These are phyloP conservation scores for Cystobasidium onofrii DNA, from an alignment of 768 basidiomycete genomes.

Conservation along the genomic window DNA sequence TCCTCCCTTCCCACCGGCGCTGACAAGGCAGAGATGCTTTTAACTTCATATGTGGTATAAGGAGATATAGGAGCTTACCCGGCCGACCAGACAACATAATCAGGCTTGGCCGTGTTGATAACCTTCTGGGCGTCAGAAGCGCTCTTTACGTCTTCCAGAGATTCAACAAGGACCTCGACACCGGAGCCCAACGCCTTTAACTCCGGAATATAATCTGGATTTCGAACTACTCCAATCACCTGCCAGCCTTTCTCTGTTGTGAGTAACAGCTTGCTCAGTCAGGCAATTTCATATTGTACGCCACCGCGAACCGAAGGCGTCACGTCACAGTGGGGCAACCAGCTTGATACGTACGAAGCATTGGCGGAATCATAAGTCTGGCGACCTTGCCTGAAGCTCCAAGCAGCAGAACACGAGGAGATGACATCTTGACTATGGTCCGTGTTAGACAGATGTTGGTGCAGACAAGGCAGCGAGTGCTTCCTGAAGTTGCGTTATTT, in stretches of 20 bases:
- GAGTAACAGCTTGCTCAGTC: neutral
- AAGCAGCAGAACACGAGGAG: slow-evolving; percentile 18
- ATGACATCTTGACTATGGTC: neutral
- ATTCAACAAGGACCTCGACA: slow-evolving; percentile 21
- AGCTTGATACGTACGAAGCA: slow-evolving; percentile 11
- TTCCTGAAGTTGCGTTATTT: too few species aligned
- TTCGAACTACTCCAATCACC: neutral
- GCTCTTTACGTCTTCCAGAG: slow-evolving; percentile 9
- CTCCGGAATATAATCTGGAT: slow-evolving; percentile 5
- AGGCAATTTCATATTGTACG: neutral
- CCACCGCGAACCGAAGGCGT: neutral
- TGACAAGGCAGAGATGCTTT: neutral
- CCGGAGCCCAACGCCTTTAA: neutral
- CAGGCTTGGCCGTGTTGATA: neutral
- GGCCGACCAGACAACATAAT: slow-evolving; percentile 21
- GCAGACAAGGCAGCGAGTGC: neutral
- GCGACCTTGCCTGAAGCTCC: slow-evolving; percentile 24
- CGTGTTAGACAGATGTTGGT: neutral
- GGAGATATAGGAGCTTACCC: too few species aligned
- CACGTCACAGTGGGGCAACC: neutral
- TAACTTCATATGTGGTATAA: too few species aligned
- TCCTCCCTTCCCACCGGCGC: slow-evolving; percentile 26
- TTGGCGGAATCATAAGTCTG: neutral
- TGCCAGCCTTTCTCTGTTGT: neutral
- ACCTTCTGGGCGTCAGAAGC: slow-evolving; percentile 4